Evolutionary conservation across 768 basidiomycete genomes (phyloP).

Genomic region (Cyclocybe cylindracea): DNA sequence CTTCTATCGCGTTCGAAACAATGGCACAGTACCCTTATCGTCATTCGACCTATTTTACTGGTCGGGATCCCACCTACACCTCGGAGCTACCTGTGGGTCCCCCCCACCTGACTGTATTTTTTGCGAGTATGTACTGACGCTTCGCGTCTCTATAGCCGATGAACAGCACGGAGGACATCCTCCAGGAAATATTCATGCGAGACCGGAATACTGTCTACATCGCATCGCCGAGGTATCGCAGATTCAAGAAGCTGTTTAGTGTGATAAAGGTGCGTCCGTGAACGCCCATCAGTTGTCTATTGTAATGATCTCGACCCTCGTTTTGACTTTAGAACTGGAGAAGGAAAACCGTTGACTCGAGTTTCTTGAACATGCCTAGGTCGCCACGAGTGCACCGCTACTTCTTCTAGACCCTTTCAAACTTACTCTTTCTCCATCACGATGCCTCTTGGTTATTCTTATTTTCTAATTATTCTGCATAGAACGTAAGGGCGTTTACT

Average conservation of each 20-base stretch:
- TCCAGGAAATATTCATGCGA: conserved; percentile 31
- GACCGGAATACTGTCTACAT: conserved; percentile 18
- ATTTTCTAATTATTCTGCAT: too few species aligned
- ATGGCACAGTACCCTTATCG: conserved; percentile 27
- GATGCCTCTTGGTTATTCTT: too few species aligned
- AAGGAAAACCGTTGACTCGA: background rate
- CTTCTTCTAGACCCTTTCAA: too few species aligned
- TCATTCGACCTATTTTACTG: conserved; percentile 33
- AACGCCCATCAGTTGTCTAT: background rate
- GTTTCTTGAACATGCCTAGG: background rate
- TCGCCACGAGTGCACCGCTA: too few species aligned
- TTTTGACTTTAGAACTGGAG: conserved; percentile 1
- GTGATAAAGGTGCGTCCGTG: conserved; percentile 9
- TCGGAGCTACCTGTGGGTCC: conserved; percentile 27
- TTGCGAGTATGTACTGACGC: background rate
- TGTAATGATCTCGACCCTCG: background rate
- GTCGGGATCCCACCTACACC: conserved; percentile 21
- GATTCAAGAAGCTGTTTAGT: conserved; percentile 12
- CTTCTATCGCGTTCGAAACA: too few species aligned
- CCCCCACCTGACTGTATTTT: background rate
- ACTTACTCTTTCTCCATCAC: too few species aligned
- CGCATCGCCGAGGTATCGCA: conserved; percentile 8
- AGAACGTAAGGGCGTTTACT: too few species aligned
- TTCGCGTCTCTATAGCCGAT: conserved; percentile 23
- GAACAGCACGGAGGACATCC: conserved; percentile 31